Evolutionary conservation across 257 asterid genomes (phyloP), one percentile per base, ranked within the genome.

Genomic region (Thymus mandschuricus): DNA sequence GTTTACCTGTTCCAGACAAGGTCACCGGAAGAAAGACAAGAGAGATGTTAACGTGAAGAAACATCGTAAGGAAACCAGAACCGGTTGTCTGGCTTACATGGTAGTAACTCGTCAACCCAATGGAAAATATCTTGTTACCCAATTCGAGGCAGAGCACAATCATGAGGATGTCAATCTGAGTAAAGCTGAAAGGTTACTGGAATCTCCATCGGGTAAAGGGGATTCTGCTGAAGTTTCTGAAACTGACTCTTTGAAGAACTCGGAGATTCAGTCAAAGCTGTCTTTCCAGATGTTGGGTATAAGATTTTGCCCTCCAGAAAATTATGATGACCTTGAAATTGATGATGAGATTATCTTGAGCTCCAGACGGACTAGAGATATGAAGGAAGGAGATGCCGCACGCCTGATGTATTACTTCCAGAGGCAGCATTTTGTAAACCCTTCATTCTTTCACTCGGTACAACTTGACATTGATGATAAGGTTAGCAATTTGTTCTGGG

Each of bases 31-130:
- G 76, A 82, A 76, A 69, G 92, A 84, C 77, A 86, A 84, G 76
- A 77, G 92, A 55, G 92, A 86, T 61, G 74, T 70, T 59, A 84
- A 86, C 46, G 92, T 86, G 77, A 86, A 84, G 81, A 84, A 84
- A 79, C 89, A 82, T 60, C 80, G 89, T n/a, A 82, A 80, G 74
- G 92, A 86, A 74, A 86, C 91, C 68, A 78, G 91, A 76, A 86
- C 88, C 3, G 91, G 91, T 64, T 86, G 91, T 74, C 44, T 86
- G 84, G 88, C 91, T 3, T 85, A 86, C 72, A 83, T 86, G 85
- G 81, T 86, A 55, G 84, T 86, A 40, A 83, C 87, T 43, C 88
- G 88, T 56, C 91, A 86, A 59, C 74, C 80, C 35, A 69, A 73
- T 70, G 88, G 88, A 56, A 86, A 77, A 46, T 86, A 86, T 69